Evolutionary conservation across 2,329 filamentous ascomycete species (phyloP).

Genomic region (Ceratocystis ficicola): DNA sequence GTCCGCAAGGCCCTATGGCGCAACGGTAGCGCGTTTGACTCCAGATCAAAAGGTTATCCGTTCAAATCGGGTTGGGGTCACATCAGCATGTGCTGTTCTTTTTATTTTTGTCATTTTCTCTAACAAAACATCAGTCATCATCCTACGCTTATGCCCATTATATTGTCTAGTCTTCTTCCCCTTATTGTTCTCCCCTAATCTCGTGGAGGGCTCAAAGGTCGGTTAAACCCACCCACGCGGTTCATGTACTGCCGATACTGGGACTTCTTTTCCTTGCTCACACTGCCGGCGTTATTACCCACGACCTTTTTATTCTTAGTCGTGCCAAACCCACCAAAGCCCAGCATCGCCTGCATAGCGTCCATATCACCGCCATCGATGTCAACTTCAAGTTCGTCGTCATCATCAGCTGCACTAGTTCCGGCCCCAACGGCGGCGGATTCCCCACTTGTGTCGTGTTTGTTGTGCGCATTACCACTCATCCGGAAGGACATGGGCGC

Average conservation of each 20-base stretch:
- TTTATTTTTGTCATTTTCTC: not conserved
- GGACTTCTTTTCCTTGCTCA: slow-evolving; percentile 86
- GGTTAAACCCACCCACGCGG: slow-evolving; percentile 66
- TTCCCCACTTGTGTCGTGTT: slow-evolving; percentile 14
- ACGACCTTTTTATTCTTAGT: slow-evolving; percentile 83
- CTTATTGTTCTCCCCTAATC: not conserved
- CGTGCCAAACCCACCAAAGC: slow-evolving; percentile 71
- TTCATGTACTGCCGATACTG: slow-evolving; percentile 98
- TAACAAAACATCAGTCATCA: not conserved
- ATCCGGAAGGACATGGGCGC: slow-evolving; percentile 31
- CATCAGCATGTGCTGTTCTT: not conserved
- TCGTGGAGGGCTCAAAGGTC: slow-evolving; percentile 52
- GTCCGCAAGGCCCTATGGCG: slow-evolving; percentile 17
- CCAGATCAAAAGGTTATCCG: slow-evolving; percentile 23
- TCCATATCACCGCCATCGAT: slow-evolving; percentile 56
- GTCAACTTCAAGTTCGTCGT: slow-evolving; percentile 40
- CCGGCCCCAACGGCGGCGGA: slow-evolving; percentile 13
- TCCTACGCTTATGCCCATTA: not conserved
- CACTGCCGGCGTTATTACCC: slow-evolving; percentile 72
- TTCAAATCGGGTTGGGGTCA: slow-evolving; percentile 23
- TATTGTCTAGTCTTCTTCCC: too few species aligned
- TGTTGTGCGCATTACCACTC: slow-evolving; percentile 22
- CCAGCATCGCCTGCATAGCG: slow-evolving; percentile 77
- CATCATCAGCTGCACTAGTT: slow-evolving; percentile 27
- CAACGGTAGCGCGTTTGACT: slow-evolving; percentile 23